phyloP scores from a whole-genome alignment of 2,329 filamentous ascomycete species.

The Xylaria sp. region DNA sequence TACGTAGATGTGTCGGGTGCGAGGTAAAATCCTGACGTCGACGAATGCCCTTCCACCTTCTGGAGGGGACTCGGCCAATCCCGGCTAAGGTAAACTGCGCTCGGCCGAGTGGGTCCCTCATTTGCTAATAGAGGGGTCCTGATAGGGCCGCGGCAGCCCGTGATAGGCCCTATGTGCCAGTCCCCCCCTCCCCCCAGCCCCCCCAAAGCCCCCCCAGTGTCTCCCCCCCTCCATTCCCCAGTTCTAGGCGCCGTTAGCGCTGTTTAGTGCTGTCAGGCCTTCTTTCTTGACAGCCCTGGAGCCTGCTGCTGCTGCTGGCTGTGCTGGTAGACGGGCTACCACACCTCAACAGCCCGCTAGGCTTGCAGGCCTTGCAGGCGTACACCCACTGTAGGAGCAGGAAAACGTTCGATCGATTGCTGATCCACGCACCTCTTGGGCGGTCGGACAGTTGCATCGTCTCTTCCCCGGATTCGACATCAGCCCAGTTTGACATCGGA shows the following conservation, averaged over 20 bases:
- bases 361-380: too few relatives aligned
- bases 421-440: background rate
- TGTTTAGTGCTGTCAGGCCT: too few relatives aligned
- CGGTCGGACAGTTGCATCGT: background rate
- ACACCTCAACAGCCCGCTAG: background rate
- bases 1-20: slow-evolving; percentile 8
- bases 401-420: background rate
- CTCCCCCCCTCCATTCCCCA: background rate
- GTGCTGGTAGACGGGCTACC: too few relatives aligned
- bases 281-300: too few relatives aligned
- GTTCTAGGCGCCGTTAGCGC: background rate
- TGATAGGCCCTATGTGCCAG: background rate
- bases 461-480: background rate
- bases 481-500: background rate
- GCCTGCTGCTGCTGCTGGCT: too few relatives aligned
- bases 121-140: slow-evolving; percentile 21
- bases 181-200: background rate
- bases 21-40: slow-evolving; percentile 27
- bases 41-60: slow-evolving; percentile 12
- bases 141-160: slow-evolving; percentile 19
- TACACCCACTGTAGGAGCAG: background rate
- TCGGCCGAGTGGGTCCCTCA: slow-evolving; percentile 2
- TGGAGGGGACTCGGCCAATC: slow-evolving; percentile 30
- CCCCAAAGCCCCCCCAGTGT: background rate
- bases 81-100: slow-evolving; percentile 22